Evolutionary conservation across 176 grass and related monocot genomes (phyloP).

Genomic region (barley (Hordeum vulgare)): DNA sequence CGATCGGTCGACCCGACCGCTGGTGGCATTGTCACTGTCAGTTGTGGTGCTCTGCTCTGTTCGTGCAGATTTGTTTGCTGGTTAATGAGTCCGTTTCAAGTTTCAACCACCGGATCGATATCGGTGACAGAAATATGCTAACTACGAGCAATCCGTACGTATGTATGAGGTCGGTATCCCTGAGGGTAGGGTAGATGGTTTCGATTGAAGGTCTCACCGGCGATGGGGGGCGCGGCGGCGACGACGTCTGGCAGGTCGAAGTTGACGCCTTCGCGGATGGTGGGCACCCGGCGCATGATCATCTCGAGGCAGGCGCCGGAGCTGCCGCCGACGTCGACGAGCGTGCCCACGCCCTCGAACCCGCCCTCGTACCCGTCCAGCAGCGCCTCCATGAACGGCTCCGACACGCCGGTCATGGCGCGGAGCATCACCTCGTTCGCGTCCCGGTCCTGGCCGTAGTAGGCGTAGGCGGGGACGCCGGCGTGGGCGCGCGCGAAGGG

Average conservation of each 20-base stretch:
- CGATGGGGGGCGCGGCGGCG: slow-evolving; percentile 48
- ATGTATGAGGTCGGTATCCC: too few species aligned
- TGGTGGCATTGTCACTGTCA: background rate
- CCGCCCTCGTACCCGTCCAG: slow-evolving; percentile 40
- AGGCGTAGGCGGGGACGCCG: slow-evolving; percentile 63
- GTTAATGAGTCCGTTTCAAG: too few species aligned
- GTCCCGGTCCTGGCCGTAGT: slow-evolving; percentile 56
- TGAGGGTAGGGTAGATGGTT: too few species aligned
- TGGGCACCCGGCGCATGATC: slow-evolving; percentile 47
- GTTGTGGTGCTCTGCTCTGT: background rate
- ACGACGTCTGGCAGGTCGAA: slow-evolving; percentile 87
- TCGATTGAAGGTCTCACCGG: slow-evolving; percentile 6
- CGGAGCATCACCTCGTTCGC: slow-evolving; percentile 68
- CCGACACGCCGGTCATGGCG: slow-evolving; percentile 69
- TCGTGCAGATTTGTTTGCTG: background rate
- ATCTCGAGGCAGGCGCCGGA: slow-evolving; percentile 72
- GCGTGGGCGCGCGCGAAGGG: slow-evolving; percentile 62
- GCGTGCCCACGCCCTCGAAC: slow-evolving; percentile 45
- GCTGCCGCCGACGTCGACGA: slow-evolving; percentile 88
- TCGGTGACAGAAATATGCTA: too few species aligned
- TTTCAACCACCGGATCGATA: too few species aligned
- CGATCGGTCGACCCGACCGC: background rate
- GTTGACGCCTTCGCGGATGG: slow-evolving; percentile 57
- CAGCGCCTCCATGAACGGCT: slow-evolving; percentile 81
- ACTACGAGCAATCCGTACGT: too few species aligned